Evolutionary conservation across 805 yeast genomes (phyloP), one percentile per base, ranked within the genome.

Genomic region (Suhomyces xylopsoci): DNA sequence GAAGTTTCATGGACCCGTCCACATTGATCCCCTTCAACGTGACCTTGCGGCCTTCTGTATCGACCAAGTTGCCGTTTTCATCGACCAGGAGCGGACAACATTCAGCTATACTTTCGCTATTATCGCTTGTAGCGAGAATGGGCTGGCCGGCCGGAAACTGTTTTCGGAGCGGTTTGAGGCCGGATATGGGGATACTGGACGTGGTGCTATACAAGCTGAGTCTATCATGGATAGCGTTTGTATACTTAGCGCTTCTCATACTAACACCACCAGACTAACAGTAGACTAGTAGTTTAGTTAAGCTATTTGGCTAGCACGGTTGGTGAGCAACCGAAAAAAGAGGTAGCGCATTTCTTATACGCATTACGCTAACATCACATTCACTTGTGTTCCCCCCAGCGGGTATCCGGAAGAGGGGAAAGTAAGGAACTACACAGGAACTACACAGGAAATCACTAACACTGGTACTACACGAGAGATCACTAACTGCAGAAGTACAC

Each of bases 11-110:
- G 32, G 85, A 80, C 0, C 88, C 85, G 57, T 90, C 96, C 19
- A 91, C 65, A 64, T 92, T 91, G 55, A 91, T 87, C 1, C 97
- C 97, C 58, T 87, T 83, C 28, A 91, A 69, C 10, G 78, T 76
- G 10, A 90, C 72, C n/a, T 73, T 73, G 42, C 94, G 71, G 1
- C 90, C 90, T 1, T 78, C 58, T 55, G 83, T 82, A 51, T 73
- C 75, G 2, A 81, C 69, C 64, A 92, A 83, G 53, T 79, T 73
- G 4, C 94, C 96, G 22, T 72, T 55, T 1, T 63, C 55, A 50
- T 82, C 83, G 1, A 77, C 57, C 17, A 56, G 58, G 24, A 66
- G 56, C 36, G 64, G 67, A 47, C 57, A 51, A 32, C 69, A 65
- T 25, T 56, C 58, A 7, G 63, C 43, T 46, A 41, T 38, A 38